These are phyloP conservation scores for Nicotiana knightiana DNA, from an alignment of 257 asterid genomes.

Conservation along the genomic window DNA sequence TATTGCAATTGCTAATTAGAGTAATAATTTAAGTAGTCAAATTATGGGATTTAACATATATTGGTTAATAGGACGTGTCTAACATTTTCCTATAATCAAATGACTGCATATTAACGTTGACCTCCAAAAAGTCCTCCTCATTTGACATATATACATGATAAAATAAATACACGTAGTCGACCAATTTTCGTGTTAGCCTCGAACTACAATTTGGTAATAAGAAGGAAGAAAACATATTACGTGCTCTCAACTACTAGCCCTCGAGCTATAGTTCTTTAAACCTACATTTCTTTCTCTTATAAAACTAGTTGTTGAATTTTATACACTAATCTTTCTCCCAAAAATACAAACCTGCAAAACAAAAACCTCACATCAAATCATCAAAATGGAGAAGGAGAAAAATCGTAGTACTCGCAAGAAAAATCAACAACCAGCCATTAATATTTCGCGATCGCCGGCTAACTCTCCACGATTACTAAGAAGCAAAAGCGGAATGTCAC, in stretches of 20 bases:
- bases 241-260: conserved; percentile 19
- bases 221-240: not conserved
- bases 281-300: not conserved
- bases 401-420: not conserved
- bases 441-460: conserved; percentile 6
- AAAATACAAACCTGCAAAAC: not conserved
- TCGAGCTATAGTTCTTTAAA: not conserved
- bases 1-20: no score
- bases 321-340: not conserved
- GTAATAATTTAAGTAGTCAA: no score
- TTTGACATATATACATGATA: no score
- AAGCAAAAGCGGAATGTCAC: conserved; percentile 17
- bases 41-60: no score
- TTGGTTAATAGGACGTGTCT: no score
- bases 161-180: not conserved
- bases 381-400: conserved; percentile 14
- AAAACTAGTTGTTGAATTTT: not conserved
- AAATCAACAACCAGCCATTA: not conserved
- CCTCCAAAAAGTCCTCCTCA: not conserved
- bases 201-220: not conserved
- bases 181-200: conserved; percentile 17
- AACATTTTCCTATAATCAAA: no score
- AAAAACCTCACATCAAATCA: not conserved
- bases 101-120: not conserved
- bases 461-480: conserved; percentile 12